Evolutionary conservation across 257 asterid genomes (phyloP).

Genomic region (Fraxinus anomala): DNA sequence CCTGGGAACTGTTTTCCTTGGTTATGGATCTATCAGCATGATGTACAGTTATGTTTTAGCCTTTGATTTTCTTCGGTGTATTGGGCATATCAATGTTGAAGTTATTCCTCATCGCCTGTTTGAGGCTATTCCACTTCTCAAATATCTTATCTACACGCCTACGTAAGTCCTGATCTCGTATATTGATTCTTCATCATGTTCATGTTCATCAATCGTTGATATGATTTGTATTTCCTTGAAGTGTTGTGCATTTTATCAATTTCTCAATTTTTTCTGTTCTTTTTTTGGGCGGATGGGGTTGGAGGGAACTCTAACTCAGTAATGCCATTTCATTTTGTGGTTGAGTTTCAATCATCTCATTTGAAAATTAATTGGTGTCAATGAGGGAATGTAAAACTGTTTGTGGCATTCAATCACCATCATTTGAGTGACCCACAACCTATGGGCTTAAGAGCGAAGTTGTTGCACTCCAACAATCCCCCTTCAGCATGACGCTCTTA

Average conservation of each 20-base stretch:
- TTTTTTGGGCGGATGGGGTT: neutral
- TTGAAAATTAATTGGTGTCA: too few species aligned
- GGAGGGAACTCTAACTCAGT: neutral
- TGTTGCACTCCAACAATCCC: too few species aligned
- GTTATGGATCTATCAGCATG: slow-evolving; percentile 71
- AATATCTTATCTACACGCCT: slow-evolving; percentile 65
- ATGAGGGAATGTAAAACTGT: too few species aligned
- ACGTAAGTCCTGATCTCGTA: slow-evolving; percentile 55
- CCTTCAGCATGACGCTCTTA: too few species aligned
- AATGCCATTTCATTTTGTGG: neutral
- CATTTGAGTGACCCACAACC: too few species aligned
- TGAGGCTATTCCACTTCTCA: slow-evolving; percentile 58
- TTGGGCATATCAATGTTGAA: slow-evolving; percentile 83
- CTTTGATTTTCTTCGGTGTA: slow-evolving; percentile 82
- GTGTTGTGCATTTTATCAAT: too few species aligned
- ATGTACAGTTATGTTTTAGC: slow-evolving; percentile 62
- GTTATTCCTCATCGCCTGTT: slow-evolving; percentile 56
- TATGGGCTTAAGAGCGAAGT: too few species aligned
- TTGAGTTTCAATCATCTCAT: too few species aligned
- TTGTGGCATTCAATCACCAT: too few species aligned
- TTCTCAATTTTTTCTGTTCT: neutral
- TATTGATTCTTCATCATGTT: neutral
- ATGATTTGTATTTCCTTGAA: neutral
- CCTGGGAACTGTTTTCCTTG: slow-evolving; percentile 61
- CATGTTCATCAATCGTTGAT: neutral